These are phyloP conservation scores for Boletellus ananas DNA, from an alignment of 768 basidiomycete species.

Conservation along the genomic window DNA sequence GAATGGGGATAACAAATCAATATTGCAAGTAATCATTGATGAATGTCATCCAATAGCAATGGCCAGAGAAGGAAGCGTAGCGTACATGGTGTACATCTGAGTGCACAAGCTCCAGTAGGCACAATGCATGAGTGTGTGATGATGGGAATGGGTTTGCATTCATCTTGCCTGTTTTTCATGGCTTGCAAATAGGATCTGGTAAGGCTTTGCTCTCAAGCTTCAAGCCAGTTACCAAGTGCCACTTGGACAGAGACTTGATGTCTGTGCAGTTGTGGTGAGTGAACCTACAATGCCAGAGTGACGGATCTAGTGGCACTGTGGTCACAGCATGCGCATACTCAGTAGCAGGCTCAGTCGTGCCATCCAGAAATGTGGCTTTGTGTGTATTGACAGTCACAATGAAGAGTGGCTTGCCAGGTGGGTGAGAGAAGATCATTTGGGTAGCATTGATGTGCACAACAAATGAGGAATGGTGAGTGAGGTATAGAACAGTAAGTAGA, in stretches of 20 bases:
- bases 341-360: conserved; percentile 3
- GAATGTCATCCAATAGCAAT: no score
- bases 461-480: no score
- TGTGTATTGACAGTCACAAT: conserved; percentile 9
- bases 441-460: no score
- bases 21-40: no score
- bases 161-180: conserved; percentile 15
- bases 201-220: background rate
- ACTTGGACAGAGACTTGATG: background rate
- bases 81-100: background rate
- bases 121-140: no score
- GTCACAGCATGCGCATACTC: background rate
- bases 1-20: background rate
- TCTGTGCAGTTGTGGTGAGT: conserved; percentile 15
- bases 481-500: no score
- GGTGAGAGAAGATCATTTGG: background rate
- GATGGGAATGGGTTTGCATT: no score
- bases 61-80: no score
- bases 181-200: background rate
- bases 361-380: conserved; percentile 21
- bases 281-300: conserved; percentile 24
- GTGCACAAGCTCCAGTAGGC: no score
- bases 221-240: conserved; percentile 15
- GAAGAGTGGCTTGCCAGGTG: background rate
- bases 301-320: conserved; percentile 8